Base-by-base conservation (phyloP, 306 rosid genomes). In the Arachis hypogaea region DNA sequence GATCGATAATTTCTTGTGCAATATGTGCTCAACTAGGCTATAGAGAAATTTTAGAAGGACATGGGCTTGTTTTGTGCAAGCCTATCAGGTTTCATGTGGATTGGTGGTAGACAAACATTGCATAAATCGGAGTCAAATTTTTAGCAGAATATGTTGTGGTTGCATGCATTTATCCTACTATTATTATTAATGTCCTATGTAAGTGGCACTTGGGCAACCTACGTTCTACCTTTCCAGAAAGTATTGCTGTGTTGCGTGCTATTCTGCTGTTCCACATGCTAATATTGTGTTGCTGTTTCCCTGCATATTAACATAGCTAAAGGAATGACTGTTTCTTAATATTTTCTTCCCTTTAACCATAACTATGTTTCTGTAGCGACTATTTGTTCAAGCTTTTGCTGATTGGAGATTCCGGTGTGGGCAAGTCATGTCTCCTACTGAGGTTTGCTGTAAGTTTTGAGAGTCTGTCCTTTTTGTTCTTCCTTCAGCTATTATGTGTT, bases 401-500 rank as follows among this genome's bases (percentile, higher is more conserved):
- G 64, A 94, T 94, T 59, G 98, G 98, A 77, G 98, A 94, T 82
- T 94, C 98, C 47, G 98, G 98, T 75, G 98, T 94, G 29, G 98
- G 98, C 62, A 94, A 94, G 85, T 94, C 98, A n/a, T 94, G 98
- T 80, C 85, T 94, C 63, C 98, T 94, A 83, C 85, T 94, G 87
- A 89, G 98, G 94, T 94, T 94, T 79, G 98, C 98, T 81, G 98
- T 94, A 94, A 89, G 98, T 86, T 76, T 59, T 29, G 9, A 68
- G 62, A 30, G 41, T 38, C 40, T 55, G 57, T 61, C 42, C 4
- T 66, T 56, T 18, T 14, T 55, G 30, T 58, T 55, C 16, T 46
- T 43, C 59, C 66, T 68, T 42, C 22, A n/a, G 38, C 42, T 11
- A 55, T 70, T 41, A 36, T 59, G 7, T 57, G 33, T 68, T 59